A percentile compares a stretch with the other conserved stretches of the same genome.
Conservation (phyloP, 495 filamentous ascomycete species). For the Hypoxylon cercidicola region DNA sequence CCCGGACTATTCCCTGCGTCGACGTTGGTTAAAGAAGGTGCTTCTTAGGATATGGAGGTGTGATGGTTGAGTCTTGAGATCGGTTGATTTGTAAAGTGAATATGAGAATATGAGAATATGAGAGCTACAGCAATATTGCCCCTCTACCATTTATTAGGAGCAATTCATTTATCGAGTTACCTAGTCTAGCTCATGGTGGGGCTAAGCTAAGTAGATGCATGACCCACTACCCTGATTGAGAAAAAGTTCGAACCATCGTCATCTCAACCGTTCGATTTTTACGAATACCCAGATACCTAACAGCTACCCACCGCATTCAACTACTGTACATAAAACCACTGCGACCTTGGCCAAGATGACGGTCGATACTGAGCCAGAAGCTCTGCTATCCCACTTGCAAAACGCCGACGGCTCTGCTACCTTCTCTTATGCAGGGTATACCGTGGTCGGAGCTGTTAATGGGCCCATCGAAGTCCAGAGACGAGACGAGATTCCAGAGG, state of each 20-base stretch:
- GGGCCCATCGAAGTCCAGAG: slow-evolving; percentile 91
- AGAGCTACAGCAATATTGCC: slow-evolving; percentile 7
- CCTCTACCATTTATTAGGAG: slow-evolving; percentile 23
- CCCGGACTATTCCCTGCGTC: not conserved
- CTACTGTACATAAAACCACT: not conserved
- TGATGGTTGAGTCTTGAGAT: slow-evolving; percentile 1
- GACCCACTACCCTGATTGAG: slow-evolving; percentile 24
- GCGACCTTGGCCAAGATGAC: slow-evolving; percentile 51
- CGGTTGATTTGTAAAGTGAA: slow-evolving; percentile 28
- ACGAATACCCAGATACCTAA: slow-evolving; percentile 1
- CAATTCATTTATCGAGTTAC: slow-evolving; percentile 21
- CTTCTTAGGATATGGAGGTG: not conserved
- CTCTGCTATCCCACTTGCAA: slow-evolving; percentile 66
- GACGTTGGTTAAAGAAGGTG: not conserved
- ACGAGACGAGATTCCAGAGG: slow-evolving; percentile 87
- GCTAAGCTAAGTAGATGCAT: slow-evolving; percentile 4
- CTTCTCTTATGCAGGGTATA: slow-evolving; percentile 80
- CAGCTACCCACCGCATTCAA: not conserved
- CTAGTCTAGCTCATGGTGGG: slow-evolving; percentile 10
- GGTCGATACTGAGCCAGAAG: slow-evolving; percentile 55
- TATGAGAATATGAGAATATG: not conserved
- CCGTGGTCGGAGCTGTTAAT: slow-evolving; percentile 85
- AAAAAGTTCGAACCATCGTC: slow-evolving; percentile 39
- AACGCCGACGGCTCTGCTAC: slow-evolving; percentile 90
- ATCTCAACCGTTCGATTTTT: slow-evolving; percentile 18